Conservation (phyloP, 495 filamentous ascomycete species). For the Pyrenula aspistea region DNA sequence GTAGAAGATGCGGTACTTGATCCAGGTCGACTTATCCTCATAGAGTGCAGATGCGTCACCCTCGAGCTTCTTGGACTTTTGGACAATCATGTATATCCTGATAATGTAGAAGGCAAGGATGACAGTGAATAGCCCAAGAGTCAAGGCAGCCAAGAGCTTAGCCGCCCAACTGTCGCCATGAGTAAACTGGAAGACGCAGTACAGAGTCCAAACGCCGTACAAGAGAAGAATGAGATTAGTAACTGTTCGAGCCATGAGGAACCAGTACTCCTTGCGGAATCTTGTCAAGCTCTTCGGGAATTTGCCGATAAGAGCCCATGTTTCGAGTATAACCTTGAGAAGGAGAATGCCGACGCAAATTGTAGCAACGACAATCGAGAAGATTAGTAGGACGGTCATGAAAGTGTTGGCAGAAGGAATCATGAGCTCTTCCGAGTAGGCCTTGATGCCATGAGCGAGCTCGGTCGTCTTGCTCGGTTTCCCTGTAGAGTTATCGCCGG, state of each 20-base stretch:
- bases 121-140: constrained; percentile 66
- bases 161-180: constrained; percentile 94
- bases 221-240: constrained; percentile 84
- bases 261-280: constrained; percentile 96
- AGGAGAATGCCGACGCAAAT: constrained; percentile 81
- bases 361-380: constrained; percentile 72
- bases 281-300: constrained; percentile 71
- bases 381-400: constrained; percentile 87
- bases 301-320: constrained; percentile 79
- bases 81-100: constrained; percentile 70
- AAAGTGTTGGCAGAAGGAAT: constrained; percentile 88
- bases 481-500: constrained; percentile 17
- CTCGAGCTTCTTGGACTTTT: constrained; percentile 57
- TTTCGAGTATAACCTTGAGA: constrained; percentile 83
- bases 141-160: constrained; percentile 72
- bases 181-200: constrained; percentile 91
- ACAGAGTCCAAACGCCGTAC: constrained; percentile 91
- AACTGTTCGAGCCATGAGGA: constrained; percentile 73
- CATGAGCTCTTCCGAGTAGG: constrained; percentile 61
- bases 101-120: constrained; percentile 68
- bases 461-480: constrained; percentile 15
- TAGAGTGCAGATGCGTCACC: constrained; percentile 66
- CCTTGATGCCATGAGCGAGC: constrained; percentile 52
- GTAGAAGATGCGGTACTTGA: constrained; percentile 95
- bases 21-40: constrained; percentile 83